Evolutionary conservation across 768 basidiomycete species (phyloP).

Genomic region (Lyophyllum decastes): DNA sequence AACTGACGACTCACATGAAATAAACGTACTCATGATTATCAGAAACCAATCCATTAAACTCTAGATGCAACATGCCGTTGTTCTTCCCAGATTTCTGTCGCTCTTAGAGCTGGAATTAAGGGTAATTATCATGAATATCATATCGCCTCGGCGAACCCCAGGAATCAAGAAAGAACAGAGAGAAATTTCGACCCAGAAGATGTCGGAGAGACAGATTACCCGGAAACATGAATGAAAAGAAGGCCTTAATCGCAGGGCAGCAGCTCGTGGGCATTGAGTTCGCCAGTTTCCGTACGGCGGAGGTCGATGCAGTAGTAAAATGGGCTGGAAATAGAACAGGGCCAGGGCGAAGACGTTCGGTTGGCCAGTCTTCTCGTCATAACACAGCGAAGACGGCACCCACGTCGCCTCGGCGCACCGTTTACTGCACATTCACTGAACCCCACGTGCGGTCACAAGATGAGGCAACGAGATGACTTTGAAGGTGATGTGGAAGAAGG

Average conservation of each 20-base stretch:
- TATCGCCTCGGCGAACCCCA: neutral
- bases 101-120: neutral
- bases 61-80: neutral
- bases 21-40: neutral
- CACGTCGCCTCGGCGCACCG: neutral
- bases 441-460: neutral
- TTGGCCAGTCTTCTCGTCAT: neutral
- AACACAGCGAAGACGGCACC: neutral
- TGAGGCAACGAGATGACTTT: neutral
- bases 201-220: neutral
- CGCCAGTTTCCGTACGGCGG: too few species aligned
- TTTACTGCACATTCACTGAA: neutral
- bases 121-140: neutral
- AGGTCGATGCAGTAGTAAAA: too few species aligned
- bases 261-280: too few species aligned
- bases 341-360: too few species aligned
- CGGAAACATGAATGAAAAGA: neutral
- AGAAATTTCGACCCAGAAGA: neutral
- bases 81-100: neutral
- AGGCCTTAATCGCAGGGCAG: too few species aligned
- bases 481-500: neutral
- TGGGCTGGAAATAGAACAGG: too few species aligned
- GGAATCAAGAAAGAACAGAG: neutral
- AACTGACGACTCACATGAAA: neutral
- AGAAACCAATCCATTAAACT: neutral